Conservation (phyloP, 1,284 basidiomycete genomes). For the Tylopilus sp. region DNA sequence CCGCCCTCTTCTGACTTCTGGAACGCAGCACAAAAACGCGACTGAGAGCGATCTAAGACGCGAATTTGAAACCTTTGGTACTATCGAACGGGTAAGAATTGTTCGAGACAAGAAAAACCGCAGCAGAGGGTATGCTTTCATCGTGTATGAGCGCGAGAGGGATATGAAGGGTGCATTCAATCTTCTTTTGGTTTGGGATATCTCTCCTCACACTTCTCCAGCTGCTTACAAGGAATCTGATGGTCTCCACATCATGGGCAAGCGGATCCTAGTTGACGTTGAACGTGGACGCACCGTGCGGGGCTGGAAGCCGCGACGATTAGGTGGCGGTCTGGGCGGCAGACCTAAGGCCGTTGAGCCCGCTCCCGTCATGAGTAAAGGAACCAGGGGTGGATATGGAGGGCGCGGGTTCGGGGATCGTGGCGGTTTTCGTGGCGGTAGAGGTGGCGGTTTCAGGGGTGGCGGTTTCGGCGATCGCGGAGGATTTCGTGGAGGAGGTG, state of each 20-base stretch:
- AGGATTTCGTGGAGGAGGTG: conserved; percentile 37
- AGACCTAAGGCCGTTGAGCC: conserved; percentile 81
- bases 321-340: conserved; percentile 95
- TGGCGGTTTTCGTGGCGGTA: conserved; percentile 41
- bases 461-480: conserved; percentile 37
- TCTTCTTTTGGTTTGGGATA: conserved; percentile 11
- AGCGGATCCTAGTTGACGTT: conserved; percentile 94
- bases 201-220: conserved; percentile 34
- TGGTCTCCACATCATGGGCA: conserved; percentile 91
- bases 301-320: conserved; percentile 94
- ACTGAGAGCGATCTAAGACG: conserved; percentile 89
- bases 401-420: conserved; percentile 46
- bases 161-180: conserved; percentile 90
- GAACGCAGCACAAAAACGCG: conserved; percentile 73
- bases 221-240: conserved; percentile 99
- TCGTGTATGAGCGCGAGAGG: conserved; percentile 95
- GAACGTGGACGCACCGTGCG: conserved; percentile 97
- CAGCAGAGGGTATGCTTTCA: conserved; percentile 91
- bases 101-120: conserved; percentile 88
- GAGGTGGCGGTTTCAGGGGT: conserved; percentile 39
- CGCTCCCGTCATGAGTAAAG: conserved; percentile 34
- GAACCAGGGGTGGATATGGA: conserved; percentile 41
- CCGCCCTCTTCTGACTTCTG: conserved; percentile 23
- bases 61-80: conserved; percentile 95
- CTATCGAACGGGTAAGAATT: conserved; percentile 88